phyloP scores from a whole-genome alignment of 2,329 filamentous ascomycete genomes.

The Hypoxylon sp. region DNA sequence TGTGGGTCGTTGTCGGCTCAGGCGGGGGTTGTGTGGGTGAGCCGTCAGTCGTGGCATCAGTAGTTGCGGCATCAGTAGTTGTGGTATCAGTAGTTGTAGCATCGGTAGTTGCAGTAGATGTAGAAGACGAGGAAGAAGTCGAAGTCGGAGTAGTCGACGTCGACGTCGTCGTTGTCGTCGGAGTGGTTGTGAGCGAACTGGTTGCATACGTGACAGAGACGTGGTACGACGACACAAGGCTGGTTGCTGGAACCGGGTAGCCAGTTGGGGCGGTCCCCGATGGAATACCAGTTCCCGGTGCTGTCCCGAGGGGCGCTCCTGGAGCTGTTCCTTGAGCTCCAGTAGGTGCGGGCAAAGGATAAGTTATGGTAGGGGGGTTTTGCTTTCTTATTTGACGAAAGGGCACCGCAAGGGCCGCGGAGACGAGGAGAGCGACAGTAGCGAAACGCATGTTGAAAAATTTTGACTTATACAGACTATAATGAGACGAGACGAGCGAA shows the following conservation, averaged over 20 bases:
- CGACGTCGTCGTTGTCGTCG: not conserved
- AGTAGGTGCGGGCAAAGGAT: slow-evolving; percentile 11
- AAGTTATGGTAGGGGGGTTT: not conserved
- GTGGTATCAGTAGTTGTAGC: not conserved
- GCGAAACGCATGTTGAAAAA: slow-evolving; percentile 34
- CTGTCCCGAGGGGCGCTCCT: not conserved
- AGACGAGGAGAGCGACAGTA: slow-evolving; percentile 33
- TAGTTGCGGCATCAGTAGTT: not conserved
- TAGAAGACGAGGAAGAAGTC: not conserved
- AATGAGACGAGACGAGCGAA: slow-evolving; percentile 6
- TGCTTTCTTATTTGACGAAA: slow-evolving; percentile 13
- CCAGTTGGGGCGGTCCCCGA: slow-evolving; percentile 17
- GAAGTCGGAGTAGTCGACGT: not conserved
- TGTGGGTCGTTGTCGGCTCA: not conserved
- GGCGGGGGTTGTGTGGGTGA: not conserved
- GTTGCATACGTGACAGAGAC: slow-evolving; percentile 25
- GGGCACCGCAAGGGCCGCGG: slow-evolving; percentile 35
- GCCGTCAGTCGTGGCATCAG: not conserved
- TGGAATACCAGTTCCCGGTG: not conserved
- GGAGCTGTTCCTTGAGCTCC: not conserved
- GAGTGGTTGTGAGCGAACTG: slow-evolving; percentile 6
- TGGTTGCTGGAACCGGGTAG: slow-evolving; percentile 17
- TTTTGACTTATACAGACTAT: slow-evolving; percentile 20
- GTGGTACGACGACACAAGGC: slow-evolving; percentile 20
- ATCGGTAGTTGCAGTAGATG: slow-evolving; percentile 2